Evolutionary conservation across 331 rosid species (phyloP), one percentile per base, ranked within the genome.

Genomic region (Malus hybrid): DNA sequence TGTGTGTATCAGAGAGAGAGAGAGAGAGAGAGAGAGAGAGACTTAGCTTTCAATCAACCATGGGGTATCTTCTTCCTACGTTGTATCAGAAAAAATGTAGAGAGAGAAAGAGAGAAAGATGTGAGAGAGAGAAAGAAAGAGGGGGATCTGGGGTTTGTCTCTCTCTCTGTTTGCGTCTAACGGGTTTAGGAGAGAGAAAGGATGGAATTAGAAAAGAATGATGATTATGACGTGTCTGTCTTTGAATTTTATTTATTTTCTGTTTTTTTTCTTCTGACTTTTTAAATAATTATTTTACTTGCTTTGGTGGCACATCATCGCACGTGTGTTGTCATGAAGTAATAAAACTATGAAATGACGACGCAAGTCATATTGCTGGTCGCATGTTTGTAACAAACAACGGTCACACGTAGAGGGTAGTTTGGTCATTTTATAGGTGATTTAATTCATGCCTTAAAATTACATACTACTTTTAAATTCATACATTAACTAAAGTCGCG

Each of bases 21-120:
- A 70, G 57, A 65, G 73, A 88, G 87, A 92, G 16, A 70, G 82
- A 83, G 46, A 70, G 60, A 66, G 71, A 86, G 87, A 86, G 88
- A 92, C 92, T 92, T 95, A 59, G 96, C 92, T 90, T 86, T 88
- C 90, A 92, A 94, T 86, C 93, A 84, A 88, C 76, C 82, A 78
- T 74, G 72, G 57, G 63, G 77, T 65, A 70, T 77, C 73, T 86
- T 36, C 57, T 52, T 52, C 57, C 46, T 34, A 59, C 67, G 75
- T 80, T 71, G 67, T 36, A 54, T 55, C 20, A 52, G 57, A 52
- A 52, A 52, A 59, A 6, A 52, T 52, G 57, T 52, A 18, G 57
- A 16, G 57, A 52, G 57, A 16, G 57, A 50, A 48, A 48, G 55
- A 1, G 19, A 2, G 56, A 10, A 22, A 22, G 22, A 22, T 22